Conservation (phyloP, 768 basidiomycete genomes). For the Mycena olivaceomarginata region DNA sequence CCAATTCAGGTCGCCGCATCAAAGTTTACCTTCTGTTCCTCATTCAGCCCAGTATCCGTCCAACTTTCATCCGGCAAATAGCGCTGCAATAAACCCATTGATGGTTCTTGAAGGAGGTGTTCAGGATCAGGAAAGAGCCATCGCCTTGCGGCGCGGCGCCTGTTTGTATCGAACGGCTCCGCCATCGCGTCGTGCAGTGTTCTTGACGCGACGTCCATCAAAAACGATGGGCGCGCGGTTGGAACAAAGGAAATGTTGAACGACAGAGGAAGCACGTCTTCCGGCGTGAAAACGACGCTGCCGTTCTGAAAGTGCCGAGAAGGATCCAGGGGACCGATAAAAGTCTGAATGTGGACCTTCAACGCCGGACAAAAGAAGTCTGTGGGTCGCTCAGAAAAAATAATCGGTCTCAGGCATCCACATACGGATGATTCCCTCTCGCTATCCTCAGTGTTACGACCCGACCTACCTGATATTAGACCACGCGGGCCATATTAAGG, state of each 20-base stretch:
- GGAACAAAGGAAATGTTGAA: constrained; percentile 71
- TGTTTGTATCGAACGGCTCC: constrained; percentile 27
- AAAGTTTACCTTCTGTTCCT: constrained; percentile 61
- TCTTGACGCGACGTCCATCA: constrained; percentile 64
- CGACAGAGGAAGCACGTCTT: constrained; percentile 60
- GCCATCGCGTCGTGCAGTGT: constrained; percentile 52
- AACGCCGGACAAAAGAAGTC: constrained; percentile 65
- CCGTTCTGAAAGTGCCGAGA: constrained; percentile 28
- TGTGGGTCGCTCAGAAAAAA: constrained; percentile 38
- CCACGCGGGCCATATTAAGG: neutral
- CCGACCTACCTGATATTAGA: constrained; percentile 44
- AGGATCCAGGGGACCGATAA: constrained; percentile 45
- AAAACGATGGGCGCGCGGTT: constrained; percentile 63
- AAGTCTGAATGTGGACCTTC: constrained; percentile 62
- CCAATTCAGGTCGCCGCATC: neutral
- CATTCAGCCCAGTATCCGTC: constrained; percentile 68
- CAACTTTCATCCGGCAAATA: constrained; percentile 59
- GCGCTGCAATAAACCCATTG: constrained; percentile 47
- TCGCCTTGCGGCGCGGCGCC: constrained; percentile 55
- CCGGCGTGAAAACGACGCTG: constrained; percentile 52
- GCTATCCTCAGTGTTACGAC: constrained; percentile 64
- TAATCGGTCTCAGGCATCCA: constrained; percentile 31
- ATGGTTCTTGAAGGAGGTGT: constrained; percentile 50
- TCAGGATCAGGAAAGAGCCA: constrained; percentile 68
- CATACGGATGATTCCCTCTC: constrained; percentile 69